Conservation (phyloP, 352 stramenopile species). For the Pythium aristosporum region DNA sequence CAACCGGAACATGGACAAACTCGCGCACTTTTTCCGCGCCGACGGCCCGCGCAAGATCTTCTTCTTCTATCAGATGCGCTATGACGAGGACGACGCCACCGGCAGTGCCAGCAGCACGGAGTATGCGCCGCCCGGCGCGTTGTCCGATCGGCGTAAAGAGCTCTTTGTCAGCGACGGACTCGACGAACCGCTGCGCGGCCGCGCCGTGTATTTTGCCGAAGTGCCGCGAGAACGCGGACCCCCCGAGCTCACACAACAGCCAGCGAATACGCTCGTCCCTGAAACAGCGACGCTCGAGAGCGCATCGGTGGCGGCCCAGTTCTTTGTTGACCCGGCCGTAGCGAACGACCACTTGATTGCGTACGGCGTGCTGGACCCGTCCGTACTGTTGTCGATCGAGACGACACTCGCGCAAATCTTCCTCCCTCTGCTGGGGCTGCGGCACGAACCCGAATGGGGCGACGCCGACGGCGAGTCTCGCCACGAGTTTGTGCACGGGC, state of each 20-base stretch:
- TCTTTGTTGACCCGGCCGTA: constrained; percentile 50
- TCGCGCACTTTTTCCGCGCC: constrained; percentile 66
- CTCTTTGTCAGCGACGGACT: constrained; percentile 86
- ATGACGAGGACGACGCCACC: constrained; percentile 19
- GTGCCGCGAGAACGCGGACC: constrained; percentile 32
- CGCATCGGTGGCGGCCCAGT: constrained; percentile 17
- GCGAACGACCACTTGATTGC: constrained; percentile 72
- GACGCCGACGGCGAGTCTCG: constrained; percentile 59
- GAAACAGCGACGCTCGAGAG: constrained; percentile 27
- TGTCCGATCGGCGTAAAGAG: constrained; percentile 37
- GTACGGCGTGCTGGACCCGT: constrained; percentile 72
- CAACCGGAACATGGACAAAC: constrained; percentile 78
- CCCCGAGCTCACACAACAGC: neutral
- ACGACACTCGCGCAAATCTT: constrained; percentile 74
- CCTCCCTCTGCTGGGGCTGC: constrained; percentile 45
- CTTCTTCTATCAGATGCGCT: constrained; percentile 71
- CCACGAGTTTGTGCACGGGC: constrained; percentile 82
- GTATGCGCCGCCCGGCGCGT: constrained; percentile 11
- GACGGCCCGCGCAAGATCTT: constrained; percentile 73
- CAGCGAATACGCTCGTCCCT: neutral
- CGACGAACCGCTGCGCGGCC: constrained; percentile 58
- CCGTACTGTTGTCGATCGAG: constrained; percentile 69
- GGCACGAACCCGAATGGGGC: constrained; percentile 58
- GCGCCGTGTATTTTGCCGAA: constrained; percentile 80
- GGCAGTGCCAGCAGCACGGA: neutral